A percentile compares a stretch with the other conserved stretches of the same genome.
These are phyloP conservation scores for Ophiocordyceps camponoti-rufipedis DNA, from an alignment of 2,329 filamentous ascomycete species.

Conservation along the genomic window DNA sequence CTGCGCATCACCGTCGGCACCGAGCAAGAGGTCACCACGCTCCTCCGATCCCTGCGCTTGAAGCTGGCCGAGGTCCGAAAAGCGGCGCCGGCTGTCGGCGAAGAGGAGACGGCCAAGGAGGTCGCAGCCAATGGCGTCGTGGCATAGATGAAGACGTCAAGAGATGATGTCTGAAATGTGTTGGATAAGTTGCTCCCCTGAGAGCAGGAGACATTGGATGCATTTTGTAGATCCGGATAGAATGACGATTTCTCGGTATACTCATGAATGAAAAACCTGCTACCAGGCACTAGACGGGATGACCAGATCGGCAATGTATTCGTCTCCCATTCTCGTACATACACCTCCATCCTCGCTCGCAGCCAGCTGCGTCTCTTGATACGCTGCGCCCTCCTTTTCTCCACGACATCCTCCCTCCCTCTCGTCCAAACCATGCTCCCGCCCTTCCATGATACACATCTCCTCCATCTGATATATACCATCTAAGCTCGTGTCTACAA, in stretches of 20 bases:
- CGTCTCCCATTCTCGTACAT: background rate
- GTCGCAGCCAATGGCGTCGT: slow-evolving; percentile 1
- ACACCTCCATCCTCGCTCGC: background rate
- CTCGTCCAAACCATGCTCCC: background rate
- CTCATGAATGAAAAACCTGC: no score
- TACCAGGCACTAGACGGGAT: no score
- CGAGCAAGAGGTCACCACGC: slow-evolving; percentile 63
- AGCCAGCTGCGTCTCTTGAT: background rate
- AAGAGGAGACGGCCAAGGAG: background rate
- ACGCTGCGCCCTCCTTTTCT: background rate
- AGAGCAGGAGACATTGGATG: no score
- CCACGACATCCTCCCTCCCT: no score
- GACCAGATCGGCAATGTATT: background rate
- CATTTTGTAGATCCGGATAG: no score
- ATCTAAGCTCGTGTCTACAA: background rate
- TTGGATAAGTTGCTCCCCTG: no score
- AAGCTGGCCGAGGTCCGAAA: slow-evolving; percentile 26
- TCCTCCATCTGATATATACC: background rate
- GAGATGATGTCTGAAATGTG: background rate
- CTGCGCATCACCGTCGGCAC: slow-evolving; percentile 86
- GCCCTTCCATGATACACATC: background rate
- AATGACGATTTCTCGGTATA: no score
- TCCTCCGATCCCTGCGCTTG: slow-evolving; percentile 48
- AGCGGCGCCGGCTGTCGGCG: background rate
- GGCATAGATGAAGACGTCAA: background rate